Evolutionary conservation across 2,329 filamentous ascomycete species (phyloP).

Genomic region (Monosporascus sp.): DNA sequence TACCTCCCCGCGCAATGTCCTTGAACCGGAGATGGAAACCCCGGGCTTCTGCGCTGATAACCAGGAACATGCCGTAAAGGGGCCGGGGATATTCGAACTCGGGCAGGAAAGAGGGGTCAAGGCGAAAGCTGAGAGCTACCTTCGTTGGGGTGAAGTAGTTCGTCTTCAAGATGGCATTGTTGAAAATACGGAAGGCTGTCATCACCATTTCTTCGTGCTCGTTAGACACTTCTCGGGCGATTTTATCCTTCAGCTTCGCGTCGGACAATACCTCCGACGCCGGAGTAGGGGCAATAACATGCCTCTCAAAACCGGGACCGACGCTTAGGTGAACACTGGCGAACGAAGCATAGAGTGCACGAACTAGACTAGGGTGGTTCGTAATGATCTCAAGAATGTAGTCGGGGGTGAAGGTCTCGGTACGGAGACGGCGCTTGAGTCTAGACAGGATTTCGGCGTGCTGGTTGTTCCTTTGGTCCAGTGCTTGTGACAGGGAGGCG

Average conservation of each 20-base stretch:
- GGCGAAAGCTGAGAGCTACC: slow-evolving; percentile 92
- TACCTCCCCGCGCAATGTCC: slow-evolving; percentile 93
- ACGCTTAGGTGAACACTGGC: slow-evolving; percentile 73
- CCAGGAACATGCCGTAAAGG: slow-evolving; percentile 96
- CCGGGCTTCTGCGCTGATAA: slow-evolving; percentile 93
- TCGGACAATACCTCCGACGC: slow-evolving; percentile 69
- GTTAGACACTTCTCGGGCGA: slow-evolving; percentile 75
- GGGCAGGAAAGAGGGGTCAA: slow-evolving; percentile 85
- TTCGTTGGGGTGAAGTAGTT: slow-evolving; percentile 98
- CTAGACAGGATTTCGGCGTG: slow-evolving; percentile 87
- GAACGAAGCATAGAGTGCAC: slow-evolving; percentile 85
- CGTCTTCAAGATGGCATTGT: slow-evolving; percentile 88
- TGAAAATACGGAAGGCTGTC: slow-evolving; percentile 94
- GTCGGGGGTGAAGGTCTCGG: slow-evolving; percentile 95
- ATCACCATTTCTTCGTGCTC: slow-evolving; percentile 99
- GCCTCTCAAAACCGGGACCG: slow-evolving; percentile 45
- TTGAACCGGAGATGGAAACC: slow-evolving; percentile 97
- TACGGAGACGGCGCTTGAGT: slow-evolving; percentile 90
- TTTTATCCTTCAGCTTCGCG: slow-evolving; percentile 66
- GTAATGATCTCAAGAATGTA: slow-evolving; percentile 98
- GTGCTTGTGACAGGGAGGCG: slow-evolving; percentile 72
- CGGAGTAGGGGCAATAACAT: slow-evolving; percentile 50
- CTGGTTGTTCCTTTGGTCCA: slow-evolving; percentile 75
- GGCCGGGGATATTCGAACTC: slow-evolving; percentile 88
- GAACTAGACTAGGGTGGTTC: slow-evolving; percentile 81